Evolutionary conservation across 352 stramenopile genomes (phyloP).

Genomic region (Globisporangium echinulatum): DNA sequence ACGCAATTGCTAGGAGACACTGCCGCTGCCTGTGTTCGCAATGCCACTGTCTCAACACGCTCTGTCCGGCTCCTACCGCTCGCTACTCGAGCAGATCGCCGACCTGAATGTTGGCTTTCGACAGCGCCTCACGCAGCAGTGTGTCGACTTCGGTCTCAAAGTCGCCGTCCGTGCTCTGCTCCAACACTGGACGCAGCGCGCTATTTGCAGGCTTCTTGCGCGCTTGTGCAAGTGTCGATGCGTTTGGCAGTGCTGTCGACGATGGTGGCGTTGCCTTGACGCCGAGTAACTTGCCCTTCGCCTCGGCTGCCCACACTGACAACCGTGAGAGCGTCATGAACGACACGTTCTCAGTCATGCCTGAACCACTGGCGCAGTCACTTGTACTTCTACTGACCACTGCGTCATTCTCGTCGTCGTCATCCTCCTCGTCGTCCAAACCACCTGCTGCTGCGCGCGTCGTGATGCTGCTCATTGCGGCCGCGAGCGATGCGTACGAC

Average conservation of each 20-base stretch:
- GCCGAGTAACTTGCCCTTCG: slow-evolving; percentile 39
- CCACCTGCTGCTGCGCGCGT: not conserved
- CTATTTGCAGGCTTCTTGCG: not conserved
- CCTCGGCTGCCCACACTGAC: slow-evolving; percentile 50
- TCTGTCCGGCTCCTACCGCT: too few relatives aligned
- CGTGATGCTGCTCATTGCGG: slow-evolving; percentile 31
- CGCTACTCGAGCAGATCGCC: slow-evolving; percentile 2
- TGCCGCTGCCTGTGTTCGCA: too few relatives aligned
- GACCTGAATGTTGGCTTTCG: slow-evolving; percentile 43
- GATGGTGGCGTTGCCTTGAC: not conserved
- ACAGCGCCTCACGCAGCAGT: slow-evolving; percentile 40
- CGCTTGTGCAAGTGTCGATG: not conserved
- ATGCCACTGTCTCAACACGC: too few relatives aligned
- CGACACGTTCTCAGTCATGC: slow-evolving; percentile 46
- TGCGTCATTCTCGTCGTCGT: slow-evolving; percentile 25
- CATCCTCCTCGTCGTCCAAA: slow-evolving; percentile 16
- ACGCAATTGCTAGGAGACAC: too few relatives aligned
- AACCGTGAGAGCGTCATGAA: slow-evolving; percentile 54
- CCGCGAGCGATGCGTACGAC: slow-evolving; percentile 49
- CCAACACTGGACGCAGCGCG: not conserved
- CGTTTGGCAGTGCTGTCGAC: not conserved
- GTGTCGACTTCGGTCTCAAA: slow-evolving; percentile 39
- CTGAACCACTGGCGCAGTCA: slow-evolving; percentile 3
- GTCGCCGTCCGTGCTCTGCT: slow-evolving; percentile 12
- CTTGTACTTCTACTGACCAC: not conserved